A percentile compares a stretch with the other conserved stretches of the same genome.
Conservation (phyloP, 495 filamentous ascomycete genomes). For the Penicillium maclennaniae region DNA sequence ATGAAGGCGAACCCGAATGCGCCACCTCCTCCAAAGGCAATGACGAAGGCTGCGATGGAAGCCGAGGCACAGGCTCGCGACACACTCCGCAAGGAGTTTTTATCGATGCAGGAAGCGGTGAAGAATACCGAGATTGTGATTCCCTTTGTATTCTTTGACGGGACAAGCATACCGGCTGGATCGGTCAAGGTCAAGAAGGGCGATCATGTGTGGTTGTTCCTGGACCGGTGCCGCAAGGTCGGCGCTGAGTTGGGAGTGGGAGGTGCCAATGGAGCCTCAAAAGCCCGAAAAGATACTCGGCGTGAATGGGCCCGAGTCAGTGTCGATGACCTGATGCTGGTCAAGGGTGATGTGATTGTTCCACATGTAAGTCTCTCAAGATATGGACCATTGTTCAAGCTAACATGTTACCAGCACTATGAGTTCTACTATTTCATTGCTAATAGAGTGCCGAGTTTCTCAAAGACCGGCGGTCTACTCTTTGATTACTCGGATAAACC, state of each 20-base stretch:
- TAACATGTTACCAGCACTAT: slow-evolving; percentile 65
- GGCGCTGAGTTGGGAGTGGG: slow-evolving; percentile 77
- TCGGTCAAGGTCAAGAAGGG: slow-evolving; percentile 86
- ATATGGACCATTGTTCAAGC: neutral
- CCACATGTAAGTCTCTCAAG: slow-evolving; percentile 69
- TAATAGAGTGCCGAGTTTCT: slow-evolving; percentile 72
- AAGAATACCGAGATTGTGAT: slow-evolving; percentile 87
- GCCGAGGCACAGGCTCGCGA: slow-evolving; percentile 81
- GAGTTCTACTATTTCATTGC: slow-evolving; percentile 96
- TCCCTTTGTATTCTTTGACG: slow-evolving; percentile 97
- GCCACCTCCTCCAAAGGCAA: slow-evolving; percentile 65
- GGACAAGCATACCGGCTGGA: slow-evolving; percentile 88
- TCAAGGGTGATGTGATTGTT: slow-evolving; percentile 87
- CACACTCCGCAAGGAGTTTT: slow-evolving; percentile 76
- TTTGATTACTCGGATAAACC: slow-evolving; percentile 74
- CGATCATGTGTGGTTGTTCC: slow-evolving; percentile 82
- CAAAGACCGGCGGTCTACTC: slow-evolving; percentile 49
- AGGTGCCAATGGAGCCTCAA: slow-evolving; percentile 50
- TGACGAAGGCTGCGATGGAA: slow-evolving; percentile 81
- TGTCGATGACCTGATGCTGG: slow-evolving; percentile 95
- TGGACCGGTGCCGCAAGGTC: slow-evolving; percentile 86
- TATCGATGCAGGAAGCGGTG: slow-evolving; percentile 77
- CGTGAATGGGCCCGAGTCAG: slow-evolving; percentile 90
- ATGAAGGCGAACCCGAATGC: slow-evolving; percentile 67
- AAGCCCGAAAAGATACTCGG: slow-evolving; percentile 54